phyloP scores from a whole-genome alignment of 495 filamentous ascomycete species.

The Penicillium chermesinum region DNA sequence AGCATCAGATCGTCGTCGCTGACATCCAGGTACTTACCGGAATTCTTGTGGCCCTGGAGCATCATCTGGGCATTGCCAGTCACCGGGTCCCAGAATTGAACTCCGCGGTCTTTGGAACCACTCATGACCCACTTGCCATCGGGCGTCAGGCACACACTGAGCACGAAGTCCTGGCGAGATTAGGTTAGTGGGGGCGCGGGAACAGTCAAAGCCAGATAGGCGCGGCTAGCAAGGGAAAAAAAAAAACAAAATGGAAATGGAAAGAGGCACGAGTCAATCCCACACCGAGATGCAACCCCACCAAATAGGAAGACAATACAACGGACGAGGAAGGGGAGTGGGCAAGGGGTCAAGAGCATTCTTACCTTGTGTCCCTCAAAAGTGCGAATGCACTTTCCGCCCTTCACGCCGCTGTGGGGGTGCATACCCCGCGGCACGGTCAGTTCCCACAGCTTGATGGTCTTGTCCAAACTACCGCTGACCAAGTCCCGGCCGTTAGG shows the following conservation, averaged over 20 bases:
- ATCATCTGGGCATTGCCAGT: slow-evolving; percentile 86
- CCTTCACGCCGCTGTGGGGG: slow-evolving; percentile 58
- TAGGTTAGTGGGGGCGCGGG: slow-evolving; percentile 9
- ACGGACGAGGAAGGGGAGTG: neutral
- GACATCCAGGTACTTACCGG: slow-evolving; percentile 44
- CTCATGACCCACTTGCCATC: slow-evolving; percentile 88
- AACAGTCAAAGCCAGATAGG: neutral
- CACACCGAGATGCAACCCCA: neutral
- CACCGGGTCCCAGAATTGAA: slow-evolving; percentile 89
- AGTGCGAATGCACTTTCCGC: slow-evolving; percentile 78
- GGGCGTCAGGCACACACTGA: slow-evolving; percentile 81
- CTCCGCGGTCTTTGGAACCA: slow-evolving; percentile 83
- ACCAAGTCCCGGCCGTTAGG: slow-evolving; percentile 84
- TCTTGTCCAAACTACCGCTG: slow-evolving; percentile 86
- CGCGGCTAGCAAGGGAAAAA: neutral
- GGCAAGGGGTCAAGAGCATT: slow-evolving; percentile 10
- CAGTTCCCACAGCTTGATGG: slow-evolving; percentile 94
- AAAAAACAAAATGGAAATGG: neutral
- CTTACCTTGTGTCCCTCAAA: slow-evolving; percentile 88
- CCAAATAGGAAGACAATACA: neutral
- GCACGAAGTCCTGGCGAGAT: slow-evolving; percentile 75
- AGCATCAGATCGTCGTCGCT: neutral
- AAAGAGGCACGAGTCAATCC: neutral
- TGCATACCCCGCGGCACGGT: slow-evolving; percentile 60
- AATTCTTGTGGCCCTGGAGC: slow-evolving; percentile 92